These are phyloP conservation scores for Scutellaria minor DNA, from an alignment of 257 asterid genomes.

Conservation along the genomic window DNA sequence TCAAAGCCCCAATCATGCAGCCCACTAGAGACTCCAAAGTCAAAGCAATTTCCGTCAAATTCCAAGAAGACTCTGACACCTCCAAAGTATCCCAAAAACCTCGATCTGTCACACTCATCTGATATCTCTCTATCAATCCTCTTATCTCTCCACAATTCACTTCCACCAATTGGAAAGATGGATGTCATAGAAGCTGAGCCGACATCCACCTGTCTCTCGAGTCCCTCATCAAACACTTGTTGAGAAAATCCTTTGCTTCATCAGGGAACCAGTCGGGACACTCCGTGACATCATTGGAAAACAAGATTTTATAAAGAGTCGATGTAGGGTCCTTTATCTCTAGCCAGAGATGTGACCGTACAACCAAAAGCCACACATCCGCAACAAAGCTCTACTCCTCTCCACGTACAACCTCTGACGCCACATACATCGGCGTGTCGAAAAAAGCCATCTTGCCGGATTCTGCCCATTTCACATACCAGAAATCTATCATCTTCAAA, in stretches of 20 bases:
- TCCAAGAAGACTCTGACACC: constrained; percentile 10
- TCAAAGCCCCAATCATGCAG: no score
- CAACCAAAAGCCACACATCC: no score
- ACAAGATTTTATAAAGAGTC: constrained; percentile 66
- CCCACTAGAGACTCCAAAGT: no score
- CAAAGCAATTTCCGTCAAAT: no score
- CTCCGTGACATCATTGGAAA: constrained; percentile 63
- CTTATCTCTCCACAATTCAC: constrained; percentile 23
- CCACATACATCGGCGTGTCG: constrained; percentile 89
- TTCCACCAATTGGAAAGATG: constrained; percentile 46
- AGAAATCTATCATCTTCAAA: constrained; percentile 52
- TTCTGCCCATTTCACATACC: constrained; percentile 53
- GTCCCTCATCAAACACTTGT: constrained; percentile 60
- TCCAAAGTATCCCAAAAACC: no score
- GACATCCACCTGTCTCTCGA: constrained; percentile 67
- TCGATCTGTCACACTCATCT: constrained; percentile 53
- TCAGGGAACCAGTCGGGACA: constrained; percentile 58
- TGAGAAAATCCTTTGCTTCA: constrained; percentile 53
- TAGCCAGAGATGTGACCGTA: constrained; percentile 73
- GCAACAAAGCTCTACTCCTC: no score
- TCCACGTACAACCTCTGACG: constrained; percentile 11
- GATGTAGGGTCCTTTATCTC: constrained; percentile 70
- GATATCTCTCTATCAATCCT: constrained; percentile 51
- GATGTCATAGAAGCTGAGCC: constrained; percentile 65
- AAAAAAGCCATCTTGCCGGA: constrained; percentile 36